Evolutionary conservation across 2,329 filamentous ascomycete genomes (phyloP), one percentile per base, ranked within the genome.

Genomic region (Xylariaceae sp.): DNA sequence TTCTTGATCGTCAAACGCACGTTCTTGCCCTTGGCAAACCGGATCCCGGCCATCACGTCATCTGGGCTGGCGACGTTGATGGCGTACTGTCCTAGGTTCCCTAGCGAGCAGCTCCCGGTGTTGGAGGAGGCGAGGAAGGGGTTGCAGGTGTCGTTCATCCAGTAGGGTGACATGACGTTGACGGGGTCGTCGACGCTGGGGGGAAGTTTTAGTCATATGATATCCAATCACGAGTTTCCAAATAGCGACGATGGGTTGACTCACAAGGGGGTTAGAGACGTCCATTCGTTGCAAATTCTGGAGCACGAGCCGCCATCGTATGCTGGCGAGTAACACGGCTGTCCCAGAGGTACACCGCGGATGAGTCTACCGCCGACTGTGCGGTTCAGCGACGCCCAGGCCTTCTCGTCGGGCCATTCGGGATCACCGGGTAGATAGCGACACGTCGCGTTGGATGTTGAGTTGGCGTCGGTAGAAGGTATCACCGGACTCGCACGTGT

Each of bases 1-100:
- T 52, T 50, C 17, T 50, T 51, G 28, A 54, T 40, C 9, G 40
- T 15, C 2, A 53, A 28, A 3, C 47, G 31, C 18, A 51, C 39
- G 18, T 50, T 48, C 14, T 46, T 43, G 11, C 42, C 49, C 11
- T 24, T 6, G 21, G 21, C 21, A 13, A 53, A 53, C 2, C 39
- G 38, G 12, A 52, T 3, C 2, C 33, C 47, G 1, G 42, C 34
- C 7, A 29, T 9, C 4, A 47, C 33, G 9, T 40, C 34, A 3
- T 33, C 36, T 3, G 36, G 27, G 14, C n/a, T 26, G 26, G 23
- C 26, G 16, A 40, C 32, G 13, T 35, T 13, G 7, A 40, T 6
- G 4, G 45, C 39, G 26, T 48, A 48, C 2, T 18, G 9, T n/a
- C 41, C 36, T 11, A 38, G 11, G 19, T 50, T 47, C 3, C 47